Evolutionary conservation across 2,329 filamentous ascomycete genomes (phyloP).

Genomic region (Arthrobotrys musiformis): DNA sequence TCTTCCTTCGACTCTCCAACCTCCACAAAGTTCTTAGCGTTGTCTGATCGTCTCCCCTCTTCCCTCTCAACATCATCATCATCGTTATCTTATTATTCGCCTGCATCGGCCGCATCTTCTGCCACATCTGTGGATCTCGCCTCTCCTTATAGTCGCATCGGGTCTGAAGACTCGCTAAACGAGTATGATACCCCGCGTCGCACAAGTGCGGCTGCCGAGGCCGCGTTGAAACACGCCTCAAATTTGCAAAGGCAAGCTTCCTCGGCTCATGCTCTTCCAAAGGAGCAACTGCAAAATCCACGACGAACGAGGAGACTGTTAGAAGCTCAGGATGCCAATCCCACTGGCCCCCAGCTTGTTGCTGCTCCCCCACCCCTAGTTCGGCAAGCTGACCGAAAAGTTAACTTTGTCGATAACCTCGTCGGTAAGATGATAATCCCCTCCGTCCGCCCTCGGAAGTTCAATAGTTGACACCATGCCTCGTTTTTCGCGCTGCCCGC

Average conservation of each 20-base stretch:
- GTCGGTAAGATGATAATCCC: conserved; percentile 78
- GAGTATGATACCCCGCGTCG: conserved; percentile 26
- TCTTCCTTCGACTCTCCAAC: conserved; percentile 49
- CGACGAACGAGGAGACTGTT: conserved; percentile 58
- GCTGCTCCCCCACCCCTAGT: conserved; percentile 73
- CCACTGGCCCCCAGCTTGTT: conserved; percentile 67
- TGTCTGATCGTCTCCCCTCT: conserved; percentile 39
- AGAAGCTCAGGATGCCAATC: conserved; percentile 64
- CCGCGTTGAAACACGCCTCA: conserved; percentile 36
- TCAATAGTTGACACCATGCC: conserved; percentile 57
- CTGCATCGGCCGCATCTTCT: conserved; percentile 30
- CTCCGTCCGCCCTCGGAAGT: conserved; percentile 15
- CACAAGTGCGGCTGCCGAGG: conserved; percentile 20
- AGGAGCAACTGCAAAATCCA: conserved; percentile 74
- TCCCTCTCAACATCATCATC: conserved; percentile 24
- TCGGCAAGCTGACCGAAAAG: conserved; percentile 89
- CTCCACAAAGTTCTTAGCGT: conserved; percentile 28
- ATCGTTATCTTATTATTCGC: conserved; percentile 27
- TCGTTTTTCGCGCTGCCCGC: conserved; percentile 60
- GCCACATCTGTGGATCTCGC: conserved; percentile 33
- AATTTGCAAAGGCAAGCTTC: conserved; percentile 39
- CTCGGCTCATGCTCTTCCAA: conserved; percentile 66
- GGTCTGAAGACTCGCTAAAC: conserved; percentile 13
- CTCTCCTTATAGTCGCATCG: conserved; percentile 21
- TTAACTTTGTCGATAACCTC: conserved; percentile 94